Base-by-base conservation (phyloP, 164 flowering plant genomes). In the Warburgia ugandensis region DNA sequence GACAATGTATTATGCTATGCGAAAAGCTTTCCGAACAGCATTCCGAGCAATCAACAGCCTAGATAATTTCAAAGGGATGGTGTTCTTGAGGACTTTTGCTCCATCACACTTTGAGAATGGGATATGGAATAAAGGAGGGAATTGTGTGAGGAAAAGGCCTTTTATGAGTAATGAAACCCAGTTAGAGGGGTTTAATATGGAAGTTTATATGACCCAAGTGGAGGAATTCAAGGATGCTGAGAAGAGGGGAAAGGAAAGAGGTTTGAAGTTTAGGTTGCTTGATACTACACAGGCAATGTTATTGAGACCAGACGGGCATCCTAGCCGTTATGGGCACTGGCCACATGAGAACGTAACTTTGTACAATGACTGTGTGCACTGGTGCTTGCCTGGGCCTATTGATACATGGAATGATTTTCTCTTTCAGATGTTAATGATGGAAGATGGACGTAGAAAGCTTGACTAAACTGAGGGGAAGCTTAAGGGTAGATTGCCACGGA, bases 331-430 rank as follows among this genome's bases (percentile, higher is more conserved):
- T 55, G 69, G 71, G 48, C 73, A 68, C 40, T 35, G 54, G 55
- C 65, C 62, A 21, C 30, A 58, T 28, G 69, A 58, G 52, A 63
- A 63, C 37, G 66, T 52, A 11, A 52, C 59, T 8, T 19, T 59
- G 56, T 55, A 62, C 36, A 63, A 60, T 52, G 75, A 68, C 23
- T 74, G 73, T 45, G 68, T 78, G 3, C 97, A 90, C 32, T 86
- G 97, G 97, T 86, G 97, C 64, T 32, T 90, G 73, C 97, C 97
- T 0, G 97, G 97, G 17, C 94, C 95, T 0, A 58, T 86, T n/a
- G 97, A 91, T 55, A 53, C 59, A 0, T 91, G 97, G 97, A 86
- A 70, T 56, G 84, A 86, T 46, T 51, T 84, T 50, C 55, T 86
- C 56, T 21, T 84, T 63, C 81, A 67, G 21, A 35, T 54, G 45